Evolutionary conservation across 805 yeast species (phyloP).

Genomic region (Nakazawaea ernobii): DNA sequence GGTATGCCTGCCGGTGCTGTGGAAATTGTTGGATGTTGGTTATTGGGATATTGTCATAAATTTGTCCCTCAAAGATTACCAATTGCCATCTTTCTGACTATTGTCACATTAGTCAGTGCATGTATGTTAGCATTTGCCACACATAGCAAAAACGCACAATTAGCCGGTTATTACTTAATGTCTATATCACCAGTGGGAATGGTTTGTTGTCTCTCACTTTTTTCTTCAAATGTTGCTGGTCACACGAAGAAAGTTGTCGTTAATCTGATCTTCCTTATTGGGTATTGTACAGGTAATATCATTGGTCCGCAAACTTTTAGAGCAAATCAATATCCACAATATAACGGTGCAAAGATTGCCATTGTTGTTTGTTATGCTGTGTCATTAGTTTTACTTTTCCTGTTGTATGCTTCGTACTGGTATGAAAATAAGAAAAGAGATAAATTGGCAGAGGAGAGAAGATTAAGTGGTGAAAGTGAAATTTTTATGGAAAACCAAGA

Average conservation of each 20-base stretch:
- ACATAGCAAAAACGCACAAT: slow-evolving; percentile 16
- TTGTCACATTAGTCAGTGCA: slow-evolving; percentile 21
- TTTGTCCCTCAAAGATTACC: slow-evolving; percentile 15
- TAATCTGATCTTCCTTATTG: slow-evolving; percentile 39
- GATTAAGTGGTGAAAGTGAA: slow-evolving; percentile 16
- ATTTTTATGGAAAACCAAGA: slow-evolving; percentile 27
- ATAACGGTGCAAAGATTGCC: slow-evolving; percentile 29
- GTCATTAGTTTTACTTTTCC: slow-evolving; percentile 19
- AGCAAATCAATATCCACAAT: slow-evolving; percentile 40
- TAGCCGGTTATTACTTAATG: slow-evolving; percentile 19
- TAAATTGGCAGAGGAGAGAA: slow-evolving; percentile 24
- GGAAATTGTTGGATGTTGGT: slow-evolving; percentile 26
- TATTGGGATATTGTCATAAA: slow-evolving; percentile 14
- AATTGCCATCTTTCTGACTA: slow-evolving; percentile 16
- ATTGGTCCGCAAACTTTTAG: slow-evolving; percentile 53
- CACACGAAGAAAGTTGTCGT: slow-evolving; percentile 48
- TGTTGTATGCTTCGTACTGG: slow-evolving; percentile 22
- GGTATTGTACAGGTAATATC: slow-evolving; percentile 49
- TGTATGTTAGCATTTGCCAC: slow-evolving; percentile 27
- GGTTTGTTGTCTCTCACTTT: slow-evolving; percentile 24
- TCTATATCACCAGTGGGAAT: slow-evolving; percentile 19
- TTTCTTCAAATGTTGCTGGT: slow-evolving; percentile 49
- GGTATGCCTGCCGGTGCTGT: slow-evolving; percentile 30
- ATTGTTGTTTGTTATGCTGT: slow-evolving; percentile 20
- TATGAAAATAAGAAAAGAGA: slow-evolving; percentile 26